Evolutionary conservation across 345 rosid species (phyloP).

Genomic region (Melaleuca quinquenervia): DNA sequence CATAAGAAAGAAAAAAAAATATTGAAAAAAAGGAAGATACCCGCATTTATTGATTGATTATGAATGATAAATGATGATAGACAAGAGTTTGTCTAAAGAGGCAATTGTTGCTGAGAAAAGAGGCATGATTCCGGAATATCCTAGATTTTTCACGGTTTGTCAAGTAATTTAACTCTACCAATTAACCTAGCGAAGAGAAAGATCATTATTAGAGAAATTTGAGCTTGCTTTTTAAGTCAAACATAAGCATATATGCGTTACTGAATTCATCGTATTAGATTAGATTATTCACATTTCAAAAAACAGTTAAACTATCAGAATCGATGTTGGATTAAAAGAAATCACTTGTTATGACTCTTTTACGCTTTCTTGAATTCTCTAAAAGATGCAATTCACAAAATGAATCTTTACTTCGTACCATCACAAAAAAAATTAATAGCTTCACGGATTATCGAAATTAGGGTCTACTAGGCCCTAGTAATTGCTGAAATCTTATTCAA

Average conservation of each 20-base stretch:
- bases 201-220: background rate
- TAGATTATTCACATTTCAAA: background rate
- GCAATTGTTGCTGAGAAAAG: background rate
- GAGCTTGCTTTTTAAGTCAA: background rate
- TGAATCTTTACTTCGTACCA: background rate
- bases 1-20: background rate
- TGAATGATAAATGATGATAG: background rate
- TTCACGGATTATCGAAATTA: background rate
- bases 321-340: background rate
- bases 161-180: background rate
- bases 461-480: background rate
- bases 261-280: background rate
- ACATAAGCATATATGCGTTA: background rate
- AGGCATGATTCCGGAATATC: background rate
- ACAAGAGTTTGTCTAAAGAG: background rate
- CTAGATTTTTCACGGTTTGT: background rate
- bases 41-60: background rate
- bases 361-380: background rate
- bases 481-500: background rate
- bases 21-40: background rate
- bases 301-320: background rate
- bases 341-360: background rate
- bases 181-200: background rate
- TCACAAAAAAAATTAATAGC: background rate
- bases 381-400: background rate